Base-by-base conservation (phyloP, 106 monocot genomes). In the Acanthochlamys bracteata region DNA sequence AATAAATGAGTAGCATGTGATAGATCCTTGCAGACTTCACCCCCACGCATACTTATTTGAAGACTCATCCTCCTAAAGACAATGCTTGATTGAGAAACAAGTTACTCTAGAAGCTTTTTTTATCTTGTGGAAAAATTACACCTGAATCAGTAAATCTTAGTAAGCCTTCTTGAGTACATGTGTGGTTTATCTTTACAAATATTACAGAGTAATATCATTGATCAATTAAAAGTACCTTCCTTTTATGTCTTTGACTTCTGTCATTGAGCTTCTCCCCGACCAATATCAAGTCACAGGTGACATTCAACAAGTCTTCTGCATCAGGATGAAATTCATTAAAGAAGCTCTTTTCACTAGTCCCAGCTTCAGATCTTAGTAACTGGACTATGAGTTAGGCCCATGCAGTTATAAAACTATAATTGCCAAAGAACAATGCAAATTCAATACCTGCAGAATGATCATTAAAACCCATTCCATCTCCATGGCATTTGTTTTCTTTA, bases 381-480 rank as follows among this genome's bases (percentile, higher is more conserved):
- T 53, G 11, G 40, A 27, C 20, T 19, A 55, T 7, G 7, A 52
- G 25, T 33, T 42, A 10, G 55, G 20, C 73, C 25, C 41, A 19
- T n/a, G 9, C 7, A 66, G 42, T 25, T 60, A 10, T 27, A 27
- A 39, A 47, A 23, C 26, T 41, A 6, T 4, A 61, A 13, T 39
- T 39, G 10, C 42, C 20, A 39, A 39, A 12, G 33, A 63, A 14
- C 1, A 10, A 25, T 2, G 53, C 25, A 7, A 57, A 57, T 3
- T 21, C 9, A 15, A 4, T 56, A 85, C 96, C 96, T 85, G 91
- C 10, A 96, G 87, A 66, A 93, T 93, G 33, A 93, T 84, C 89
- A 93, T 86, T 62, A 93, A 39, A 66, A 93, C 83, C 93, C 93
- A 93, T 65, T 93, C 89, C 93, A 93, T 93, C 67, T 96, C 98